Conservation (phyloP, 2,329 filamentous ascomycete genomes). For the Xylaria sp. region DNA sequence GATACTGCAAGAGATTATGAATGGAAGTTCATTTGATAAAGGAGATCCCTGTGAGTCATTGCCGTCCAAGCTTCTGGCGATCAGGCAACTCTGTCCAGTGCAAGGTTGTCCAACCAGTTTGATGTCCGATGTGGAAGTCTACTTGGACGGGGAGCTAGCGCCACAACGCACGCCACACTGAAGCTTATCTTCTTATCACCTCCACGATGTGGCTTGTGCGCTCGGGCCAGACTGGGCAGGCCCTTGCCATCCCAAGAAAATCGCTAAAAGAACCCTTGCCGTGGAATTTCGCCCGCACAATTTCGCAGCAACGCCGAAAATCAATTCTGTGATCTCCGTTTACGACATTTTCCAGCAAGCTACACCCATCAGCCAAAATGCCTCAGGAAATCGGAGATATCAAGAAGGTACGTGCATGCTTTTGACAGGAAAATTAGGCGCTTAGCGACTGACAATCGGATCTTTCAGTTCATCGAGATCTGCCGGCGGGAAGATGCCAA, state of each 20-base stretch:
- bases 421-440: neutral
- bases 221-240: neutral
- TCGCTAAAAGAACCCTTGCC: conserved; percentile 26
- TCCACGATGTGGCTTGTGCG: conserved; percentile 24
- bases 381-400: conserved; percentile 98
- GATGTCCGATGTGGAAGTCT: neutral
- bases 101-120: neutral
- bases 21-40: conserved; percentile 2
- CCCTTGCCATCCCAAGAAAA: conserved; percentile 19
- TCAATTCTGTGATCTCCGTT: conserved; percentile 20
- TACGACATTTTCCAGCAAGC: conserved; percentile 26
- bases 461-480: conserved; percentile 97
- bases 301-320: conserved; percentile 31
- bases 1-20: neutral
- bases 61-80: conserved; percentile 2
- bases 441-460: conserved; percentile 35
- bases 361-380: conserved; percentile 73
- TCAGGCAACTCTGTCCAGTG: conserved; percentile 30
- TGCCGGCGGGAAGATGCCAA: conserved; percentile 99
- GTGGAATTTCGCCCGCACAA: conserved; percentile 35
- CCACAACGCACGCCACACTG: conserved; percentile 27
- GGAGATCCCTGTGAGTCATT: conserved; percentile 15
- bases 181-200: neutral
- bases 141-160: conserved; percentile 17
- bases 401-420: conserved; percentile 67